A percentile compares a stretch with the other conserved stretches of the same genome.
Evolutionary conservation across 805 yeast species (phyloP).

Genomic region (Yarrowia bubula): DNA sequence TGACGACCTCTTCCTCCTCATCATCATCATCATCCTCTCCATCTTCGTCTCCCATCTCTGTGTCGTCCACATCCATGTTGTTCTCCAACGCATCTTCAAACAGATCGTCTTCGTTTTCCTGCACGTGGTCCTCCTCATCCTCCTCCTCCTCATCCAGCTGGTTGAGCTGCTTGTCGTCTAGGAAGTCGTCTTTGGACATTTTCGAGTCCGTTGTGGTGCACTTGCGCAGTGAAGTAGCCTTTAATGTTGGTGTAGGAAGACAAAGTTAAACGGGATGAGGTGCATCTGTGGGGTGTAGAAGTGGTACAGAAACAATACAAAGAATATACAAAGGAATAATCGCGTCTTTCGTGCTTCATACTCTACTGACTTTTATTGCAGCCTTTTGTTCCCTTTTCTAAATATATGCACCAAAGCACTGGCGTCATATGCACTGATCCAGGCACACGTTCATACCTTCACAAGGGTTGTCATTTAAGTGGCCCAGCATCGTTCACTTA

Average conservation of each 20-base stretch:
- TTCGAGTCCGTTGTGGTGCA: background rate
- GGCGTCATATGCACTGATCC: too few relatives aligned
- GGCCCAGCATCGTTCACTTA: too few relatives aligned
- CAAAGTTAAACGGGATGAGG: background rate
- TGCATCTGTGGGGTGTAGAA: background rate
- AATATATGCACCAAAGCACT: too few relatives aligned
- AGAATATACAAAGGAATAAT: too few relatives aligned
- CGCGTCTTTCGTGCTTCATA: too few relatives aligned
- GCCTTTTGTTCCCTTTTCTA: too few relatives aligned
- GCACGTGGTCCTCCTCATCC: slow-evolving; percentile 33
- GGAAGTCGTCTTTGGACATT: slow-evolving; percentile 23
- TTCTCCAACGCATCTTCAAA: slow-evolving; percentile 40
- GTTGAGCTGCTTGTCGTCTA: slow-evolving; percentile 23
- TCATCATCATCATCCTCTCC: slow-evolving; percentile 36
- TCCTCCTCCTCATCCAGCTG: slow-evolving; percentile 29
- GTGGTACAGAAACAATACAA: background rate
- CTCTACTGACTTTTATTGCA: too few relatives aligned
- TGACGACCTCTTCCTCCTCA: slow-evolving; percentile 36
- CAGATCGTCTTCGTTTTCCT: slow-evolving; percentile 37
- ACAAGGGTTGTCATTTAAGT: too few relatives aligned
- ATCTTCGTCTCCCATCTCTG: slow-evolving; percentile 35
- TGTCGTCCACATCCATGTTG: slow-evolving; percentile 34
- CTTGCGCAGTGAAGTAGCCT: background rate
- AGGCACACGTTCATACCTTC: too few relatives aligned
- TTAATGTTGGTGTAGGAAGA: background rate